Conservation (phyloP, 2,329 filamentous ascomycete genomes). For the Davidsoniella eucalypti region DNA sequence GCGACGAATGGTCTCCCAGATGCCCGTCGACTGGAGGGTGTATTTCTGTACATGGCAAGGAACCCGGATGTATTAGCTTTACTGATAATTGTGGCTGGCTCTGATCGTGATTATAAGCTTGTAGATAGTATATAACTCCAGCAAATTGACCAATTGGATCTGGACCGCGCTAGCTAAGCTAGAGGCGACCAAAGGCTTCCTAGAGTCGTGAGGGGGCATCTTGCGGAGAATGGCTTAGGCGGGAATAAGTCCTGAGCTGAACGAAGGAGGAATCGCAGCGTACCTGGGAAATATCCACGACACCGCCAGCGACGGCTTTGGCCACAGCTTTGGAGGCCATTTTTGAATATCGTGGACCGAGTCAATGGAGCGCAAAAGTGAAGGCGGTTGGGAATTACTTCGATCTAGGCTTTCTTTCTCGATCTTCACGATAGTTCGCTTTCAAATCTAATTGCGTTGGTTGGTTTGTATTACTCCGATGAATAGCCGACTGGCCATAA, state of each 20-base stretch:
- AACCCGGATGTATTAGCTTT: not conserved
- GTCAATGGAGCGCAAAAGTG: not conserved
- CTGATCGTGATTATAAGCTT: slow-evolving; percentile 4
- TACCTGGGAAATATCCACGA: slow-evolving; percentile 44
- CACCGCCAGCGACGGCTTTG: slow-evolving; percentile 34
- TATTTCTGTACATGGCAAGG: slow-evolving; percentile 55
- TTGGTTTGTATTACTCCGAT: not conserved
- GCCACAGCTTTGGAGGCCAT: slow-evolving; percentile 47
- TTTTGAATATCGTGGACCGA: slow-evolving; percentile 19
- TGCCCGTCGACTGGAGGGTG: slow-evolving; percentile 72
- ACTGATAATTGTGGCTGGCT: slow-evolving; percentile 15
- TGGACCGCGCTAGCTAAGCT: no score
- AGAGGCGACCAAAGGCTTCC: not conserved
- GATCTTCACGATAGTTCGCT: not conserved
- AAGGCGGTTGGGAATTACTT: not conserved
- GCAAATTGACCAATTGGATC: no score
- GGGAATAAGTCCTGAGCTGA: not conserved
- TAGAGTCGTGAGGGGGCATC: not conserved
- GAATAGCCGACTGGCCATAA: slow-evolving; percentile 1
- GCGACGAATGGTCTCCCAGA: slow-evolving; percentile 74
- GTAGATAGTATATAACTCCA: not conserved
- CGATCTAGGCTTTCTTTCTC: not conserved
- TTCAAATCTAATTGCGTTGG: slow-evolving; percentile 1
- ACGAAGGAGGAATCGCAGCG: slow-evolving; percentile 13
- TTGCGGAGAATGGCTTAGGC: not conserved